Conservation (phyloP, 108 stramenopile species). For the Pseudonitzschia multistriata region DNA sequence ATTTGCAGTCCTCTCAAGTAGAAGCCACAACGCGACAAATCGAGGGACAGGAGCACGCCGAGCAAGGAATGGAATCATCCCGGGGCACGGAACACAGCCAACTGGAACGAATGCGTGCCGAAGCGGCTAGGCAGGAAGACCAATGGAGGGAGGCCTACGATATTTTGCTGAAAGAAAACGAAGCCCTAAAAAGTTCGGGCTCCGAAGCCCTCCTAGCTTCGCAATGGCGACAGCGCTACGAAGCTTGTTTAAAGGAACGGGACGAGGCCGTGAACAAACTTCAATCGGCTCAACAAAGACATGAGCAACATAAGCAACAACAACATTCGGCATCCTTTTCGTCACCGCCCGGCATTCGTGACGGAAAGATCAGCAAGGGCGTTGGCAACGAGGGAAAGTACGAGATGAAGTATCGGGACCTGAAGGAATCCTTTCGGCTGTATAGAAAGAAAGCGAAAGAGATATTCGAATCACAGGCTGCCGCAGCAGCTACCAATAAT, state of each 20-base stretch:
- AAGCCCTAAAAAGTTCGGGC: constrained; percentile 76
- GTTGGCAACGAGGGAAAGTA: constrained; percentile 63
- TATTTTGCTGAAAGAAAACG: constrained; percentile 75
- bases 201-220: constrained; percentile 87
- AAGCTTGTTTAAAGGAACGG: constrained; percentile 77
- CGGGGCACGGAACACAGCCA: constrained; percentile 35
- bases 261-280: constrained; percentile 69
- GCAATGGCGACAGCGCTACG: constrained; percentile 92
- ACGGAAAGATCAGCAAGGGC: constrained; percentile 19
- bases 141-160: constrained; percentile 91
- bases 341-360: constrained; percentile 6
- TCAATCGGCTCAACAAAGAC: constrained; percentile 47
- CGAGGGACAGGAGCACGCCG: constrained; percentile 52
- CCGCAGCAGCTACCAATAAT: constrained; percentile 2
- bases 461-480: constrained; percentile 79
- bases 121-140: constrained; percentile 79
- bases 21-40: constrained; percentile 68
- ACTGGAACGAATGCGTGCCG: constrained; percentile 44
- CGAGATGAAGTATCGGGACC: constrained; percentile 83
- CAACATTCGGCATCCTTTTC: constrained; percentile 22
- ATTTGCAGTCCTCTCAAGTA: constrained; percentile 69
- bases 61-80: constrained; percentile 15
- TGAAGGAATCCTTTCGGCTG: constrained; percentile 87
- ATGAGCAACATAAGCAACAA: constrained; percentile 6
- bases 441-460: constrained; percentile 92